Evolutionary conservation across 176 grass and related monocot genomes (phyloP).

Genomic region (Carex scoparia): DNA sequence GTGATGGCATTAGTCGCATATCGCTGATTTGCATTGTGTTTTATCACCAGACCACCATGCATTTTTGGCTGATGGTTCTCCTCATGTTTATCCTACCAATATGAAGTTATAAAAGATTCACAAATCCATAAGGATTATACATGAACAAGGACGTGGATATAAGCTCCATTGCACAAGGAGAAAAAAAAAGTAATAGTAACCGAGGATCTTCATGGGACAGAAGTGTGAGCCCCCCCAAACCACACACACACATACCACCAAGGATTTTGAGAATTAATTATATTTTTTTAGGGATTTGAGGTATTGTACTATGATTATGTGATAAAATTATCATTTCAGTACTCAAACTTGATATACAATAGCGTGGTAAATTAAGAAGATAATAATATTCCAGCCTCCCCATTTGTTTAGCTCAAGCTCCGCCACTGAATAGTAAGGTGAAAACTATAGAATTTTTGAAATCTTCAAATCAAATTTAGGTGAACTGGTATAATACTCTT

Average conservation of each 20-base stretch:
- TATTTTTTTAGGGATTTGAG: too few relatives aligned
- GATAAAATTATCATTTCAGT: too few relatives aligned
- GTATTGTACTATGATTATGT: too few relatives aligned
- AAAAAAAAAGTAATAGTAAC: background rate
- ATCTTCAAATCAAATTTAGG: background rate
- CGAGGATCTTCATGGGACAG: too few relatives aligned
- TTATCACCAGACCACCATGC: constrained; percentile 94
- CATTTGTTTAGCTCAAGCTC: too few relatives aligned
- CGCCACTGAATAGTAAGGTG: background rate
- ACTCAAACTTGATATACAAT: too few relatives aligned
- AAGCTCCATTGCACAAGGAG: background rate
- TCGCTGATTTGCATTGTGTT: constrained; percentile 91
- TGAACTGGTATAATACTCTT: background rate
- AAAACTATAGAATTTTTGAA: background rate
- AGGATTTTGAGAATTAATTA: too few relatives aligned
- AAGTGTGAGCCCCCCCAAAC: too few relatives aligned
- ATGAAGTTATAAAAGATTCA: background rate
- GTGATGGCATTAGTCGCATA: constrained; percentile 96
- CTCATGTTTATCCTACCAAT: constrained; percentile 89
- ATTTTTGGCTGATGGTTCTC: constrained; percentile 96
- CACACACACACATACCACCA: too few relatives aligned
- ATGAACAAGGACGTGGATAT: background rate
- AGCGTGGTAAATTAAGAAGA: too few relatives aligned
- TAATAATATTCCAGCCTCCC: too few relatives aligned
- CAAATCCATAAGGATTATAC: background rate